Evolutionary conservation across 441 rosid genomes (phyloP).

Genomic region (Erysimum cheiri): DNA sequence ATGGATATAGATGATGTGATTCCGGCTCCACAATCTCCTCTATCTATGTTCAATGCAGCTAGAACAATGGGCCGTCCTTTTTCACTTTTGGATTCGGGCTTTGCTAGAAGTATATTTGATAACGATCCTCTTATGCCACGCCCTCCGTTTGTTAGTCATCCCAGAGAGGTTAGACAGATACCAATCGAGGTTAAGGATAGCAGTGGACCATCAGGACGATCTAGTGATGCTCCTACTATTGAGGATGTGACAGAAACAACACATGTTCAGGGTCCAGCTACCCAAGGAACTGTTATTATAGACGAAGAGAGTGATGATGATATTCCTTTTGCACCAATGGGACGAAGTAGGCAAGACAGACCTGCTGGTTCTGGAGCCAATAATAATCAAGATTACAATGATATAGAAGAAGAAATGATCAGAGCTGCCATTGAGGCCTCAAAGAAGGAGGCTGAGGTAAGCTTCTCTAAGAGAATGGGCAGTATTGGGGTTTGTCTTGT

Average conservation of each 20-base stretch:
- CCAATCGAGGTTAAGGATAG: slow-evolving; percentile 86
- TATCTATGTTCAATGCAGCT: slow-evolving; percentile 50
- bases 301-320: slow-evolving; percentile 71
- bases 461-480: slow-evolving; percentile 17
- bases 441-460: slow-evolving; percentile 70
- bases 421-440: slow-evolving; percentile 99
- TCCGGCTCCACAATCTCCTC: slow-evolving; percentile 50
- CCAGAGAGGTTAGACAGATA: slow-evolving; percentile 83
- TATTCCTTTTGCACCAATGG: slow-evolving; percentile 43
- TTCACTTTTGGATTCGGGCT: slow-evolving; percentile 58
- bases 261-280: slow-evolving; percentile 52
- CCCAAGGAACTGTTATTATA: slow-evolving; percentile 59
- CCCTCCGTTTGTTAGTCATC: slow-evolving; percentile 71
- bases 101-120: slow-evolving; percentile 51
- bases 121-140: slow-evolving; percentile 55
- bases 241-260: slow-evolving; percentile 80
- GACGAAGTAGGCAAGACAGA: slow-evolving; percentile 42
- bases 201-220: slow-evolving; percentile 54
- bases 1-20: slow-evolving; percentile 91
- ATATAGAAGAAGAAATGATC: slow-evolving; percentile 97
- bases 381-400: slow-evolving; percentile 64
- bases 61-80: slow-evolving; percentile 45
- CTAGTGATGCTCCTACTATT: slow-evolving; percentile 64
- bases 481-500: slow-evolving; percentile 21
- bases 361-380: slow-evolving; percentile 60